These are phyloP conservation scores for Trypanosoma theileri DNA, from an alignment of 208 protist genomes.

Conservation along the genomic window DNA sequence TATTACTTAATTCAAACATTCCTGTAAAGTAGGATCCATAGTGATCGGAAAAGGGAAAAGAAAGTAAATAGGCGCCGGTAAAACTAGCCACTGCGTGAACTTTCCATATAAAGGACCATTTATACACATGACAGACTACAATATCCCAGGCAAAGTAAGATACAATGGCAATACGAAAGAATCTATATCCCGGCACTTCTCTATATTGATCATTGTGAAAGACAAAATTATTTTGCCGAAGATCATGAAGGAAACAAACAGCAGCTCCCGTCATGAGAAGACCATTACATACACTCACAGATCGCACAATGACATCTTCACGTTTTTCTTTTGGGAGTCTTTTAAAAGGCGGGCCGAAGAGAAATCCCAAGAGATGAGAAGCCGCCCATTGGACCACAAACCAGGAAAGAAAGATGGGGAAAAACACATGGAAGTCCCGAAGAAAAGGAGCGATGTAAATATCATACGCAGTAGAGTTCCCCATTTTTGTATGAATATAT, in stretches of 20 bases:
- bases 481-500: no score
- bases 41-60: constrained; percentile 75
- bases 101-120: constrained; percentile 73
- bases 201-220: constrained; percentile 50
- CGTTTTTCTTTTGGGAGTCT: constrained; percentile 33
- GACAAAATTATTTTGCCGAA: constrained; percentile 30
- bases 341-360: constrained; percentile 38
- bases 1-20: constrained; percentile 83
- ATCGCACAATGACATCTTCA: constrained; percentile 67
- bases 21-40: constrained; percentile 82
- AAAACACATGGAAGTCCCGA: constrained; percentile 53
- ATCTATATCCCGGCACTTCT: constrained; percentile 57
- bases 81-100: constrained; percentile 73
- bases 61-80: constrained; percentile 61
- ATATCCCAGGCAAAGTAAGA: constrained; percentile 86
- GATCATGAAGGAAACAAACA: constrained; percentile 53
- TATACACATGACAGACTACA: constrained; percentile 70
- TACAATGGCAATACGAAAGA: constrained; percentile 63
- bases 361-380: constrained; percentile 30
- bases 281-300: constrained; percentile 66
- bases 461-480: constrained; percentile 60
- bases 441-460: constrained; percentile 63
- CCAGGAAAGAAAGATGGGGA: constrained; percentile 59
- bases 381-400: constrained; percentile 47
- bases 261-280: constrained; percentile 64